Conservation (phyloP, 192 early-diverging fungal genomes). For the Entrophospora sp. region DNA sequence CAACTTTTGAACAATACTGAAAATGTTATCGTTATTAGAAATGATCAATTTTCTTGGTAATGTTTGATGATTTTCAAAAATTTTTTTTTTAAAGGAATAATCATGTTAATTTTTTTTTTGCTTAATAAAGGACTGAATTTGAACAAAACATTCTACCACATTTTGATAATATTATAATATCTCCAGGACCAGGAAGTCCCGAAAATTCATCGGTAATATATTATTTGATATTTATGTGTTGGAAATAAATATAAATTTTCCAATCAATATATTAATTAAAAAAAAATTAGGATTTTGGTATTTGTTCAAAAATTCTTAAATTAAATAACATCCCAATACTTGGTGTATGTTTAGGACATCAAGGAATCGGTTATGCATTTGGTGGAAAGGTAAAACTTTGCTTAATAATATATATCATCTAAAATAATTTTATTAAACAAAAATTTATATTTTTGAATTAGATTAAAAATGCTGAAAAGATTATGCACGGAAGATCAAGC, state of each 20-base stretch:
- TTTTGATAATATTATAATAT: constrained; percentile 86
- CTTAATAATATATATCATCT: background rate
- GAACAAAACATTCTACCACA: constrained; percentile 57
- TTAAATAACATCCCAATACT: constrained; percentile 59
- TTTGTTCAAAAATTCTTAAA: constrained; percentile 55
- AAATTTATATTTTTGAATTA: constrained; percentile 25
- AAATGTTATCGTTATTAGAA: constrained; percentile 76
- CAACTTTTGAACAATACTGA: constrained; percentile 46
- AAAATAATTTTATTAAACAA: background rate
- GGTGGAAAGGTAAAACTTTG: constrained; percentile 46
- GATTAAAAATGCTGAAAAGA: constrained; percentile 54
- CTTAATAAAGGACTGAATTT: constrained; percentile 34
- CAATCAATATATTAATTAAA: background rate
- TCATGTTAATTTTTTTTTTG: background rate
- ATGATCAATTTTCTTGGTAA: constrained; percentile 86
- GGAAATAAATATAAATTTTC: background rate
- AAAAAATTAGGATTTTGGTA: constrained; percentile 64
- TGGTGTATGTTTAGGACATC: constrained; percentile 92
- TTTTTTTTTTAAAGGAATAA: too few species aligned
- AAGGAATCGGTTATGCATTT: constrained; percentile 67
- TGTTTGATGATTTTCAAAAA: background rate
- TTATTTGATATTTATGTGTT: too few species aligned
- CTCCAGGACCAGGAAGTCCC: constrained; percentile 89
- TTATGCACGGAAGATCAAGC: constrained; percentile 80
- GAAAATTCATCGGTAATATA: constrained; percentile 45